Percentiles rank a stretch among this genome's conserved stretches.
Conservation (phyloP, 441 rosid species). For the Corymbia citriodora region DNA sequence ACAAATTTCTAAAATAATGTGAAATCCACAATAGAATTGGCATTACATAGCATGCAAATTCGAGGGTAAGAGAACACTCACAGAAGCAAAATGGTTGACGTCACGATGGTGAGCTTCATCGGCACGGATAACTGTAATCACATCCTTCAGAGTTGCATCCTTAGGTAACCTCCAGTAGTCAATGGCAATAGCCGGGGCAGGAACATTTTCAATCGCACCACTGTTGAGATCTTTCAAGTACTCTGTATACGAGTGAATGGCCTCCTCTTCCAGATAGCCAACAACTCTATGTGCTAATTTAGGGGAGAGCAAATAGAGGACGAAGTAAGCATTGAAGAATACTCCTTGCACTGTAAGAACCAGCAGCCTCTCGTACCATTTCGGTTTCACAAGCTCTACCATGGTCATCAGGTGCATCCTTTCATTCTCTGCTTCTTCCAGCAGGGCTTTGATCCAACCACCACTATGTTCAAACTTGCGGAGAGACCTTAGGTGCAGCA, state of each 20-base stretch:
- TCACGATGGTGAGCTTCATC: constrained; percentile 97
- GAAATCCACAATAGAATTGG: background rate
- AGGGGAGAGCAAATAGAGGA: constrained; percentile 61
- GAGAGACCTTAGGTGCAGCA: constrained; percentile 65
- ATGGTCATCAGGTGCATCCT: constrained; percentile 96
- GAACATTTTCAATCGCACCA: constrained; percentile 57
- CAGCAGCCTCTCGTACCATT: constrained; percentile 74
- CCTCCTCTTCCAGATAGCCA: constrained; percentile 92
- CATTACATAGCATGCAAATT: background rate
- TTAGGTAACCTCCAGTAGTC: constrained; percentile 85
- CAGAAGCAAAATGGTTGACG: constrained; percentile 81
- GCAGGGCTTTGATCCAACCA: constrained; percentile 85
- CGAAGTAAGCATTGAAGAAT: constrained; percentile 79
- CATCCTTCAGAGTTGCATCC: constrained; percentile 66
- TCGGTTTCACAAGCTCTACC: constrained; percentile 66
- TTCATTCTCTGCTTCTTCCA: constrained; percentile 94
- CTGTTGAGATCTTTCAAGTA: constrained; percentile 65
- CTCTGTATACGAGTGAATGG: constrained; percentile 75
- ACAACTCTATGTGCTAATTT: constrained; percentile 76
- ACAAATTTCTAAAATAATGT: background rate
- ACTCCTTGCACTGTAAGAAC: constrained; percentile 77
- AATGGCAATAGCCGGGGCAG: constrained; percentile 87
- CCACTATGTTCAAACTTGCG: constrained; percentile 85
- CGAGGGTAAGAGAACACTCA: constrained; percentile 6
- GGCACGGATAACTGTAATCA: constrained; percentile 63